phyloP scores from a whole-genome alignment of 345 rosid species.

The Salix udensis region DNA sequence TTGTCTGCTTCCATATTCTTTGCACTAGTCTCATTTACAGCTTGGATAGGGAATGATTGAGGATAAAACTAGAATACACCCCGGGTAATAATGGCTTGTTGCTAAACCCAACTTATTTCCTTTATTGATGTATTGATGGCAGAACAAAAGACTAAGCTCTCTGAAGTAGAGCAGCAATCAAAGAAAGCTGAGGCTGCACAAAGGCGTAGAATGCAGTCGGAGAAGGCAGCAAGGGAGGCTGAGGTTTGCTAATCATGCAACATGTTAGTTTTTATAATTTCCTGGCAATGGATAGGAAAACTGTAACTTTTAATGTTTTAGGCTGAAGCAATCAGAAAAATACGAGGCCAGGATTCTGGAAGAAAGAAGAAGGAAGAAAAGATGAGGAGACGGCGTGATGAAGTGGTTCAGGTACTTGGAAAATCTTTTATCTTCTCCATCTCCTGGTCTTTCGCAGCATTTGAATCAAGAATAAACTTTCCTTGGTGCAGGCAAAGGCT shows the following conservation, averaged over 20 bases:
- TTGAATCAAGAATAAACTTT: neutral
- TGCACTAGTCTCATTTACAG: neutral
- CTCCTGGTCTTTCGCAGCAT: neutral
- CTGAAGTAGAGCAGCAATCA: constrained; percentile 21
- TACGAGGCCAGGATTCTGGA: constrained; percentile 27
- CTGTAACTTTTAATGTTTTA: constrained; percentile 8
- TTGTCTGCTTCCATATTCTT: neutral
- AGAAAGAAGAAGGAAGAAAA: constrained; percentile 30
- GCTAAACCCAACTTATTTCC: neutral
- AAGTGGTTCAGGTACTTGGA: constrained; percentile 22
- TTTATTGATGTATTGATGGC: neutral
- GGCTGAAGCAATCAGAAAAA: constrained; percentile 34
- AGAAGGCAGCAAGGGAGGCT: constrained; percentile 32
- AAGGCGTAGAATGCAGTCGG: constrained; percentile 29
- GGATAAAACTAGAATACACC: neutral
- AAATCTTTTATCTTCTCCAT: neutral
- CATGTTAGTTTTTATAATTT: neutral
- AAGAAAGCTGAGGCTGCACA: constrained; percentile 27
- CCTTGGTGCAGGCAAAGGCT: constrained; percentile 13
- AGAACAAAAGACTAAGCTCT: constrained; percentile 23
- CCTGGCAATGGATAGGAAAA: neutral
- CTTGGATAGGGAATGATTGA: neutral
- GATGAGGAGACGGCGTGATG: constrained; percentile 16
- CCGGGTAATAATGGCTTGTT: neutral
- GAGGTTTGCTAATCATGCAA: constrained; percentile 14